Percentiles rank a stretch among this genome's conserved stretches.
phyloP scores from a whole-genome alignment of 2,329 filamentous ascomycete genomes.

The Tympanopsis confertula region DNA sequence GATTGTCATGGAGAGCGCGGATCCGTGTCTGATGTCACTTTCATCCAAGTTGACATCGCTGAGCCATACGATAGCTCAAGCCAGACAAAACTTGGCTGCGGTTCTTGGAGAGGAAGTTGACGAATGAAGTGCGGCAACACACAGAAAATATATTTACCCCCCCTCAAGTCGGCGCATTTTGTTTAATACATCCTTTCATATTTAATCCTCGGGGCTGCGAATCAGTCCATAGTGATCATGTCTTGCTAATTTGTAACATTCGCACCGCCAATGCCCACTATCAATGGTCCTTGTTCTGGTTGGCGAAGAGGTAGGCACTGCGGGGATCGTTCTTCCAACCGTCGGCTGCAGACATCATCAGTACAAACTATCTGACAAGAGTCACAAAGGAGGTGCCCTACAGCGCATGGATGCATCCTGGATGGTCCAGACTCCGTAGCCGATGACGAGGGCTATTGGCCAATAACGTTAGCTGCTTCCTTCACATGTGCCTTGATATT shows the following conservation, averaged over 20 bases:
- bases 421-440: slow-evolving; percentile 82
- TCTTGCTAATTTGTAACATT: too few species aligned
- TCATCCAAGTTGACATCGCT: slow-evolving; percentile 74
- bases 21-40: slow-evolving; percentile 73
- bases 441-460: slow-evolving; percentile 63
- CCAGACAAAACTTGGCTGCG: slow-evolving; percentile 60
- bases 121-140: slow-evolving; percentile 15
- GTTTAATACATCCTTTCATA: too few species aligned
- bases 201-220: too few species aligned
- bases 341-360: slow-evolving; percentile 45
- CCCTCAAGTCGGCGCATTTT: too few species aligned
- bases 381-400: slow-evolving; percentile 37
- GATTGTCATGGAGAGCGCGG: slow-evolving; percentile 75
- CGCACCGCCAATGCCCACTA: too few species aligned
- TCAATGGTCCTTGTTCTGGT: too few species aligned
- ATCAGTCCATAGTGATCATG: too few species aligned
- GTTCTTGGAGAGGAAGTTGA: slow-evolving; percentile 58
- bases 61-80: slow-evolving; percentile 59
- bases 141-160: too few species aligned
- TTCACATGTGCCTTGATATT: background rate
- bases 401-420: slow-evolving; percentile 67
- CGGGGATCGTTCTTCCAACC: slow-evolving; percentile 96
- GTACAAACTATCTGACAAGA: slow-evolving; percentile 1
- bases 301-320: slow-evolving; percentile 70
- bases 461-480: slow-evolving; percentile 2